Percentiles rank a stretch among this genome's conserved stretches.
phyloP scores from a whole-genome alignment of 1,139 yeast genomes.

The Schizosaccharomyces versatilis region DNA sequence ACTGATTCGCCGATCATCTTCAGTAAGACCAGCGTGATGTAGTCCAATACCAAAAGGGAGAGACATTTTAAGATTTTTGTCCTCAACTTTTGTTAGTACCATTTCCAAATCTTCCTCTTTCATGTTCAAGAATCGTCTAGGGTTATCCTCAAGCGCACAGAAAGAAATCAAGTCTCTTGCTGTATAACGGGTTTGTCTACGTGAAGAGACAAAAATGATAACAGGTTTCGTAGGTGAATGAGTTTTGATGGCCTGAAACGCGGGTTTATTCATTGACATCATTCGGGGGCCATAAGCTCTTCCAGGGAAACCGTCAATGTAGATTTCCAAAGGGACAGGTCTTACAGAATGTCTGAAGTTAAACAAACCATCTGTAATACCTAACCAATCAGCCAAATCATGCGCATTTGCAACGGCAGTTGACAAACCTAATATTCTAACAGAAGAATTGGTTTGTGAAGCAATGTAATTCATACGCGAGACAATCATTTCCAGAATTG shows the following conservation, averaged over 20 bases:
- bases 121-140: constrained; percentile 66
- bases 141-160: constrained; percentile 87
- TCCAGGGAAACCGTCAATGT: constrained; percentile 91
- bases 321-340: constrained; percentile 94
- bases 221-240: constrained; percentile 90
- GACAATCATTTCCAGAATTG: constrained; percentile 93
- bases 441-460: constrained; percentile 49
- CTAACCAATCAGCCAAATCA: constrained; percentile 96
- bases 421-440: constrained; percentile 76
- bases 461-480: constrained; percentile 90
- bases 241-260: constrained; percentile 84
- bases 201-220: constrained; percentile 81
- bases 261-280: constrained; percentile 86
- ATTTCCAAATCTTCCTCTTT: constrained; percentile 49
- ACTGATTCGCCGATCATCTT: constrained; percentile 66
- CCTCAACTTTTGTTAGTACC: constrained; percentile 49
- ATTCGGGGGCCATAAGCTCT: constrained; percentile 58
- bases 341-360: constrained; percentile 91
- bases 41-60: constrained; percentile 89
- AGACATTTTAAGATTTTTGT: constrained; percentile 65
- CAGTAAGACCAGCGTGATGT: constrained; percentile 94
- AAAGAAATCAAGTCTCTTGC: constrained; percentile 80
- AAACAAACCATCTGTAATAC: constrained; percentile 63
- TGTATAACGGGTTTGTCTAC: constrained; percentile 89
- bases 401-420: constrained; percentile 95